Conservation (phyloP, 768 basidiomycete species). For the Mycena sanguinolenta region DNA sequence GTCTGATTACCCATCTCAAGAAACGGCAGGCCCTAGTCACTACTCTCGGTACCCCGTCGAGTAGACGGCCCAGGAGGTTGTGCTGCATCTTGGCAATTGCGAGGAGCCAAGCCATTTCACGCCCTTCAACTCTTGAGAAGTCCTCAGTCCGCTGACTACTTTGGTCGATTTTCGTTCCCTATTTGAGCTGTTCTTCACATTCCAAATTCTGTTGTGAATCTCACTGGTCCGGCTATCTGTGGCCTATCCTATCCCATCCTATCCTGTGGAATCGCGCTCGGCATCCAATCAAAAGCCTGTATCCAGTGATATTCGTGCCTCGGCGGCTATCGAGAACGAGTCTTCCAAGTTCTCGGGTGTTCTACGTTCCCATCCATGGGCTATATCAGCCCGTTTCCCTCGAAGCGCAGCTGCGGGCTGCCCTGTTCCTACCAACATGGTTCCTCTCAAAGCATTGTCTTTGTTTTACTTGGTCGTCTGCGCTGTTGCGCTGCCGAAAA, state of each 20-base stretch:
- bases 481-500: conserved; percentile 32
- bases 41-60: no score
- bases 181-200: conserved; percentile 7
- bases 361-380: background rate
- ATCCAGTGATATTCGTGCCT: background rate
- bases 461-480: conserved; percentile 24
- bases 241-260: no score
- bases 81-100: no score
- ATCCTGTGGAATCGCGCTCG: no score
- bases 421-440: conserved; percentile 16
- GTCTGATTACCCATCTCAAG: no score
- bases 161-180: background rate
- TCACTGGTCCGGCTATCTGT: background rate
- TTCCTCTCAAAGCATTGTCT: conserved; percentile 16
- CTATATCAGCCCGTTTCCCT: conserved; percentile 12
- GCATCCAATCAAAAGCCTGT: background rate
- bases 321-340: background rate
- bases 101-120: no score
- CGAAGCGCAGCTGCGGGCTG: background rate
- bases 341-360: background rate
- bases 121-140: no score
- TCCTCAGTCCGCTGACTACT: no score
- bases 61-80: no score
- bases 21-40: no score
- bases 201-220: conserved; percentile 1